Base-by-base conservation (phyloP, 306 rosid genomes). In the Dalbergia cultrata region DNA sequence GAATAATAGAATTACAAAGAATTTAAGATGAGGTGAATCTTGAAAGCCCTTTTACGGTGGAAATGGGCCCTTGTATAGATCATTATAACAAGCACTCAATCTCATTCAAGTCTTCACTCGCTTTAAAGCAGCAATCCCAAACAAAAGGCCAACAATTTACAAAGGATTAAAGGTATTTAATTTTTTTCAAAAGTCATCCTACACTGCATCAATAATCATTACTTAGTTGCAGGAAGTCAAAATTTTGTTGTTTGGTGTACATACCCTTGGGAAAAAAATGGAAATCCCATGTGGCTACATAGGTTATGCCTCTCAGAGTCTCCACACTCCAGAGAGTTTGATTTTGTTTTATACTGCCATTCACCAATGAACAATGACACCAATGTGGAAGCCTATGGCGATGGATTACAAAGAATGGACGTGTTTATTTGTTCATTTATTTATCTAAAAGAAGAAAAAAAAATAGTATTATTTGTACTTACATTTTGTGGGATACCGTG, bases 71-170 rank as follows among this genome's bases (percentile, higher is more conserved):
- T 45, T 70, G 17, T 0, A 56, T 41, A 43, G 52, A 87, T 86
- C 47, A 87, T 83, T 77, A 62, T 33, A 83, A 67, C 68, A 18
- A 64, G 73, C 86, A 77, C 85, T 77, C 39, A 76, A 75, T 71
- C 80, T 61, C 86, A 83, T 80, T 70, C 81, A 34, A 34, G 75
- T 72, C 75, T 83, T 65, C 68, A 59, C 26, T 86, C 80, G 65
- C 53, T 65, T 62, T 60, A 47, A 22, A 66, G 72, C 61, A 34
- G 35, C 61, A 52, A 82, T 72, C 72, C 59, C 83, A 34, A 61
- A 26, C 63, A 63, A 71, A 75, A 71, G 53, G 61, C 64, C 16
- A 62, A 52, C 62, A 75, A 45, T 58, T 60, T 53, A 37, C 53
- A 21, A 54, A 64, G 49, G 22, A 45, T 9, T 45, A 45, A 45